Percentiles rank a stretch among this genome's conserved stretches.
These are phyloP conservation scores for Hypholoma sublateritium DNA, from an alignment of 768 basidiomycete species.

Conservation along the genomic window DNA sequence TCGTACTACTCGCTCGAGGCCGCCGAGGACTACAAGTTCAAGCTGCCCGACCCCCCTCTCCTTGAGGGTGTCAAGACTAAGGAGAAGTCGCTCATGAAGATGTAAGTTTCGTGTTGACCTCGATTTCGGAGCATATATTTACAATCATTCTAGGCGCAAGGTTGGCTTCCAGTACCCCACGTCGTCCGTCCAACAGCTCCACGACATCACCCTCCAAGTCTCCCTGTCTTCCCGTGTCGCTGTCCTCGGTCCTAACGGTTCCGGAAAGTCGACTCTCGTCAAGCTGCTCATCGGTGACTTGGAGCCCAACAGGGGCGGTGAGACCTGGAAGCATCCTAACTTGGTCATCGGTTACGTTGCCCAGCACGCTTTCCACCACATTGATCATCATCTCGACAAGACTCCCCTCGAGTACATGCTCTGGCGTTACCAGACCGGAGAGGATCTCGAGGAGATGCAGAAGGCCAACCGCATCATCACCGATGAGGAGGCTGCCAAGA, in stretches of 20 bases:
- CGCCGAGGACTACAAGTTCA: constrained; percentile 97
- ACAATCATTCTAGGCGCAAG: constrained; percentile 52
- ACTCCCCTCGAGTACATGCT: constrained; percentile 99
- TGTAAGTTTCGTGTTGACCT: constrained; percentile 40
- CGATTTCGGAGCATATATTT: constrained; percentile 1
- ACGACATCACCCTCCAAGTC: constrained; percentile 95
- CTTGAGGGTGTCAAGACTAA: constrained; percentile 99
- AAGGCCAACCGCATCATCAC: constrained; percentile 88
- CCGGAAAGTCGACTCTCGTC: constrained; percentile 96
- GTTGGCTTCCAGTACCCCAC: constrained; percentile 97
- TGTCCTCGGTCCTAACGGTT: constrained; percentile 97
- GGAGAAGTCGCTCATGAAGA: constrained; percentile 95
- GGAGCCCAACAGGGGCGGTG: constrained; percentile 95
- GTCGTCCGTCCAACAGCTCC: constrained; percentile 83
- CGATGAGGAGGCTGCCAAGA: constrained; percentile 89
- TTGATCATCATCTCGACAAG: constrained; percentile 97
- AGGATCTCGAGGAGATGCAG: constrained; percentile 94
- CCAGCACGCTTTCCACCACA: constrained; percentile 99
- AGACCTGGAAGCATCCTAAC: constrained; percentile 99
- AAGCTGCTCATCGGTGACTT: constrained; percentile 96
- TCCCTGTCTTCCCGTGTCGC: constrained; percentile 98
- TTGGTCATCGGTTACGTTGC: constrained; percentile 99
- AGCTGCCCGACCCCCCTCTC: constrained; percentile 94
- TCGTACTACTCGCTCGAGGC: constrained; percentile 97
- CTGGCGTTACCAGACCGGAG: constrained; percentile 99